Base-by-base conservation (phyloP, 2,329 filamentous ascomycete species). In the Triangularia verruculosa region DNA sequence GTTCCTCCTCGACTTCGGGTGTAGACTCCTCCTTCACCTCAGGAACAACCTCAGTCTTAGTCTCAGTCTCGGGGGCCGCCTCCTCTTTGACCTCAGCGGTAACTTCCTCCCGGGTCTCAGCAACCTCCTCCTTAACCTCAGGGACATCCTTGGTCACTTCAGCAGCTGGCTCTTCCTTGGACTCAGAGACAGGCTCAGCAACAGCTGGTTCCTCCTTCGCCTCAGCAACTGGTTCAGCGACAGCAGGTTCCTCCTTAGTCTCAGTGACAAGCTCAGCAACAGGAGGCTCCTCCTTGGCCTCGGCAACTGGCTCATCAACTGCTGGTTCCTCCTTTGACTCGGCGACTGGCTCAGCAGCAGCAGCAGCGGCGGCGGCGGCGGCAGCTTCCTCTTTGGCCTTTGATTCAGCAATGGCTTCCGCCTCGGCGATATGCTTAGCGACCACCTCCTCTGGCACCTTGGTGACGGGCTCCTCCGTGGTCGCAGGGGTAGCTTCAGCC, bases 21-120 rank as follows among this genome's bases (percentile, higher is more conserved):
- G 27, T n/a, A 24, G 53, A 22, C 59, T 62, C 59, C n/a, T 52
- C 30, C 55, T 47, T 57, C 17, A 57, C 30, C 27, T 64, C 61
- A 11, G 62, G 20, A 22, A 43, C 9, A 24, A 9, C 30, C 34
- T 63, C 56, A 11, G 39, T 17, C 27, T 59, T 53, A 12, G 22
- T 28, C 28, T 32, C 34, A 12, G 43, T 34, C 15, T 39, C 54
- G 25, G 47, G 24, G 4, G 32, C 28, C 27, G 32, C 34, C 56
- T 62, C 59, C 12, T 39, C 30, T 51, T 53, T 57, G 20, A 57
- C 24, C 27, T 64, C 61, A 9, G 59, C n/a, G 28, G 53, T 3
- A n/a, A 11, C 47, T 27, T 64, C 57, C 17, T 58, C 32, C 32
- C 57, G 47, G 27, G 25, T 30, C 32, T 43, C 59, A 17, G 25